Evolutionary conservation across 805 yeast genomes (phyloP).

Genomic region (Cyberlindnera veronae): DNA sequence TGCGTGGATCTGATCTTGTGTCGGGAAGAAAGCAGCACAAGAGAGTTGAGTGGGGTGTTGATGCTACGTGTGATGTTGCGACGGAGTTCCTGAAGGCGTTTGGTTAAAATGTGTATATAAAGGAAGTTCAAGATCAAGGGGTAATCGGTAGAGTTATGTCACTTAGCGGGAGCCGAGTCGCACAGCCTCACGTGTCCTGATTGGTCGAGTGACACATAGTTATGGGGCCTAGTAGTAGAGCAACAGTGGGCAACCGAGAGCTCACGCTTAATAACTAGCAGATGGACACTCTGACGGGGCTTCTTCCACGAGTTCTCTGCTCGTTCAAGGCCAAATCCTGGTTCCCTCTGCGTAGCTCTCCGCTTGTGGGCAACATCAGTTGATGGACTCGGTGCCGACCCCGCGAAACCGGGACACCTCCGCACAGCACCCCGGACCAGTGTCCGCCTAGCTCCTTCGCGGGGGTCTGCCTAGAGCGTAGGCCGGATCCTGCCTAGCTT

Average conservation of each 20-base stretch:
- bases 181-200: no score
- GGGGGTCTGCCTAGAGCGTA: constrained; percentile 1
- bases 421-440: background rate
- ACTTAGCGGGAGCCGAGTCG: no score
- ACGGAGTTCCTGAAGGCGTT: constrained; percentile 37
- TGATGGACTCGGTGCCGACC: constrained; percentile 16
- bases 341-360: background rate
- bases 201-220: no score
- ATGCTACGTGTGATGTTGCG: constrained; percentile 49
- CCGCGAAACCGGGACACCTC: background rate
- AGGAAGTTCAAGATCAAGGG: no score
- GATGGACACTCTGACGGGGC: no score
- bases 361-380: constrained; percentile 8
- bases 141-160: no score
- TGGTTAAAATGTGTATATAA: background rate
- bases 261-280: no score
- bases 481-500: background rate
- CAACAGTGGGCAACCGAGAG: no score
- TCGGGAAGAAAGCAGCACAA: constrained; percentile 51
- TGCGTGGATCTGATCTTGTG: constrained; percentile 44
- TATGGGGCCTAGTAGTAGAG: no score
- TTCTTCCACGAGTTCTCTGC: no score
- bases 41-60: constrained; percentile 67
- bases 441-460: background rate
- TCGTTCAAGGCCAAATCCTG: background rate